These are phyloP conservation scores for Colletotrichum magnum DNA, from an alignment of 2,329 filamentous ascomycete genomes.

Conservation along the genomic window DNA sequence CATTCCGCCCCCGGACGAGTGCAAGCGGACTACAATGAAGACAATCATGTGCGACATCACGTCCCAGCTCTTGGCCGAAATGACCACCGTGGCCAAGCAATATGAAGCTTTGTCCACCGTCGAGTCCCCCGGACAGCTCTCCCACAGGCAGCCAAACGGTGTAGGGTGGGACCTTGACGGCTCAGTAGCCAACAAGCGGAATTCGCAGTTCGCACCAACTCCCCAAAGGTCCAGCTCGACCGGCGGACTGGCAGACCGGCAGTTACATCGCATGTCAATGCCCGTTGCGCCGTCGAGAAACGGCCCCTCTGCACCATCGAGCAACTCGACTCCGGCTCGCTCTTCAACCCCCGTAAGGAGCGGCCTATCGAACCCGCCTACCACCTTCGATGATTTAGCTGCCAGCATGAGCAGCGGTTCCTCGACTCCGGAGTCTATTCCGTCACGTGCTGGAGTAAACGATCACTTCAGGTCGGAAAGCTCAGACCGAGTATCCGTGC, in stretches of 20 bases:
- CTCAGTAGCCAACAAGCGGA: slow-evolving; percentile 60
- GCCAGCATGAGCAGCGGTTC: slow-evolving; percentile 52
- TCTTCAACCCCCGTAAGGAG: slow-evolving; percentile 67
- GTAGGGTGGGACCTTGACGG: slow-evolving; percentile 58
- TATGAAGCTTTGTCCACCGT: slow-evolving; percentile 82
- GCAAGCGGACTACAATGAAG: slow-evolving; percentile 84
- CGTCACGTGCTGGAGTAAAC: slow-evolving; percentile 54
- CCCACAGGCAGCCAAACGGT: slow-evolving; percentile 57
- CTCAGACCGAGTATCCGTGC: slow-evolving; percentile 72
- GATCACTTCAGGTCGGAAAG: slow-evolving; percentile 65
- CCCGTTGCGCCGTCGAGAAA: slow-evolving; percentile 72
- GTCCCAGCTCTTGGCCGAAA: slow-evolving; percentile 79
- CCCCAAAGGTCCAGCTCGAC: slow-evolving; percentile 68
- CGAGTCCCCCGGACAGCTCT: slow-evolving; percentile 77
- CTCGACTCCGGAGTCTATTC: slow-evolving; percentile 58
- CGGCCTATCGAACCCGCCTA: slow-evolving; percentile 62
- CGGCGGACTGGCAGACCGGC: slow-evolving; percentile 68
- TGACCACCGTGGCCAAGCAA: slow-evolving; percentile 80
- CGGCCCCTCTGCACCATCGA: slow-evolving; percentile 58
- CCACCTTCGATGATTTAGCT: slow-evolving; percentile 63
- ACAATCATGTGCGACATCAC: slow-evolving; percentile 86
- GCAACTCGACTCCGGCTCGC: slow-evolving; percentile 61
- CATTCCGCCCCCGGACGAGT: slow-evolving; percentile 77
- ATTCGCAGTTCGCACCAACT: slow-evolving; percentile 67
- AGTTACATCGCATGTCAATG: slow-evolving; percentile 84